Conservation (phyloP, 352 stramenopile genomes). For the Blastocystis sp. region DNA sequence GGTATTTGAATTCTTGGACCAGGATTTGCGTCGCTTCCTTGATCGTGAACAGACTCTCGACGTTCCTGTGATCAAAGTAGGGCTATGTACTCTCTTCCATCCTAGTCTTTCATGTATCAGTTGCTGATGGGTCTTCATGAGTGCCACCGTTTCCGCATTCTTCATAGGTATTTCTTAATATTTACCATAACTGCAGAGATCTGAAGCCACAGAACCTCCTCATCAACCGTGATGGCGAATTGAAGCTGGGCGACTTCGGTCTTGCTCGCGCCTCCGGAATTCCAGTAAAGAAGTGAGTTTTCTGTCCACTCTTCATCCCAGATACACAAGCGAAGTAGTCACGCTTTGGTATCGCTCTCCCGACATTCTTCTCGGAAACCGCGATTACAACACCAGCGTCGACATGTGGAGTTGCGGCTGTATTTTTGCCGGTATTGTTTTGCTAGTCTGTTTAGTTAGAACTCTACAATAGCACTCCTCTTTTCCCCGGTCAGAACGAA, state of each 20-base stretch:
- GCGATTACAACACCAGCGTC: constrained; percentile 74
- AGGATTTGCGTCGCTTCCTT: constrained; percentile 99
- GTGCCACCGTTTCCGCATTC: constrained; percentile 89
- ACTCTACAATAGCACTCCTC: constrained; percentile 57
- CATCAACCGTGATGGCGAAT: constrained; percentile 87
- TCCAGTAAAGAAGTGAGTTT: constrained; percentile 69
- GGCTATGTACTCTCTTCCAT: neutral
- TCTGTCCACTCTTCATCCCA: constrained; percentile 61
- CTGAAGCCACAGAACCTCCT: constrained; percentile 95
- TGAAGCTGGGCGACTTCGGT: constrained; percentile 99
- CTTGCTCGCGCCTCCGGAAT: constrained; percentile 97
- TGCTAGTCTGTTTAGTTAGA: constrained; percentile 52
- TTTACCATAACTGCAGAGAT: constrained; percentile 76
- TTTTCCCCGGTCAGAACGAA: constrained; percentile 68
- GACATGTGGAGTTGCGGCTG: constrained; percentile 87
- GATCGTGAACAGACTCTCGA: constrained; percentile 74
- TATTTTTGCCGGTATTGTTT: constrained; percentile 92
- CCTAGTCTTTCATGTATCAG: constrained; percentile 91
- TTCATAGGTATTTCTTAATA: constrained; percentile 70
- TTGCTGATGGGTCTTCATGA: constrained; percentile 93
- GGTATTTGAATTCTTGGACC: constrained; percentile 99
- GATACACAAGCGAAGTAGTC: constrained; percentile 77
- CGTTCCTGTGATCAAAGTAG: constrained; percentile 70
- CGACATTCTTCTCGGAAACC: constrained; percentile 76
- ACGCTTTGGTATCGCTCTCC: constrained; percentile 84